Percentiles rank a stretch among this genome's conserved stretches.
Evolutionary conservation across 106 monocot genomes (phyloP).

Genomic region (Allium cepa): DNA sequence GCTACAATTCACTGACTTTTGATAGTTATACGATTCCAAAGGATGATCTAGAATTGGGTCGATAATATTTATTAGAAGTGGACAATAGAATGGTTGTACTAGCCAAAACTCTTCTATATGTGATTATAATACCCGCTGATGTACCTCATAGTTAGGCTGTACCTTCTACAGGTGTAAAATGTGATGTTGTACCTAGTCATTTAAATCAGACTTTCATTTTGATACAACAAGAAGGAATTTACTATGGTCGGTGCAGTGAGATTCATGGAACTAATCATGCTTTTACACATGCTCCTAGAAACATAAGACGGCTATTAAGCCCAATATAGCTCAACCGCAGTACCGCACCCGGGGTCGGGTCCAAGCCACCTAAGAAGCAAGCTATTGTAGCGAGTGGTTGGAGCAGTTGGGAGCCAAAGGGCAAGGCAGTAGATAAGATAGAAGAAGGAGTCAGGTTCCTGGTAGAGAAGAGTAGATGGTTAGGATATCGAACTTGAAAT

Average conservation of each 20-base stretch:
- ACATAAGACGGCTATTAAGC: too few species aligned
- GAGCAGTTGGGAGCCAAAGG: not conserved
- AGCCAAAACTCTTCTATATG: slow-evolving; percentile 11
- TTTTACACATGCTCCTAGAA: too few species aligned
- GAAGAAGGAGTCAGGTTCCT: not conserved
- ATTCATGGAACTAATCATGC: too few species aligned
- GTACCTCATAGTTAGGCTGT: slow-evolving; percentile 15
- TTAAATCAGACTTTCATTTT: too few species aligned
- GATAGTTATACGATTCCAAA: not conserved
- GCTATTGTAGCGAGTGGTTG: not conserved
- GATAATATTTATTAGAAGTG: not conserved
- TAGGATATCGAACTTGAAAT: not conserved
- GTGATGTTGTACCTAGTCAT: too few species aligned
- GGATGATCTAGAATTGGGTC: not conserved
- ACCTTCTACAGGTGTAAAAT: slow-evolving; percentile 13
- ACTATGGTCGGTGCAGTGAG: too few species aligned
- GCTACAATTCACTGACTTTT: too few species aligned
- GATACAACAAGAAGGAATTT: too few species aligned
- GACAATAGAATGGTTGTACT: not conserved
- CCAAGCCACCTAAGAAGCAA: too few species aligned
- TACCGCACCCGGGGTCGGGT: too few species aligned
- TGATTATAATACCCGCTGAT: slow-evolving; percentile 13
- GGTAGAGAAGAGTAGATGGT: not conserved
- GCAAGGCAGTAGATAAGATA: not conserved
- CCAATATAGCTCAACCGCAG: too few species aligned